Evolutionary conservation across 2,329 filamentous ascomycete species (phyloP), one percentile per base, ranked within the genome.

Genomic region (Ceratocystis lukuohia): DNA sequence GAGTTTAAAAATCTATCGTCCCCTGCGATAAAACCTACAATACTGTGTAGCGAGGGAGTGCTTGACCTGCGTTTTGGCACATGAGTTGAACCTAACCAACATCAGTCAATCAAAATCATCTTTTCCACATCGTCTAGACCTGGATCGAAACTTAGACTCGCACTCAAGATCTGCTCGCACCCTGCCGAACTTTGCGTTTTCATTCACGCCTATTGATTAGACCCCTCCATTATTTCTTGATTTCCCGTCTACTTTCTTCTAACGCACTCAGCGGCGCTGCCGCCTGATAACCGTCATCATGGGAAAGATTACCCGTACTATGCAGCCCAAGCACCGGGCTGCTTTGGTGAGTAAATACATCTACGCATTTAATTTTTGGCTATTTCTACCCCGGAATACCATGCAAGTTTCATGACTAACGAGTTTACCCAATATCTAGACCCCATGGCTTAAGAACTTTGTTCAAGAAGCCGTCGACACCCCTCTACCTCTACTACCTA

Each of bases 381-480:
- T 25, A 30, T 15, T 15, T 41, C 37, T 41, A 15, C 10, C 1
- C 37, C 37, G 10, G 37, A 30, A 33, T 33, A 20, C 61, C 57
- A 15, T 37, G 22, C 10, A 20, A 20, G 41, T n/a, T 30, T 46
- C 12, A 63, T 33, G 15, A 20, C 64, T 65, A 65, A 65, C 64
- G 10, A 1, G 10, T 41, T 41, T 25, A 12, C 10, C n/a, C 8
- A 15, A 44, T 28, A 17, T 65, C 48, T 41, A 96, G 90, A 96
- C 94, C 75, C 88, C 91, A 71, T 96, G 89, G 81, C 83, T 97
- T 70, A 84, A 87, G 75, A 82, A 88, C 65, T 97, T 92, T 74
- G 87, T 96, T 72, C 80, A 86, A 72, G 80, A 81, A 70, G 86
- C 88, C 62, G 85, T 85, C 70, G 82, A 82, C 67, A 80, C 83